These are phyloP conservation scores for Diaporthe citrichinensis DNA, from an alignment of 2,329 filamentous ascomycete species.

Conservation along the genomic window DNA sequence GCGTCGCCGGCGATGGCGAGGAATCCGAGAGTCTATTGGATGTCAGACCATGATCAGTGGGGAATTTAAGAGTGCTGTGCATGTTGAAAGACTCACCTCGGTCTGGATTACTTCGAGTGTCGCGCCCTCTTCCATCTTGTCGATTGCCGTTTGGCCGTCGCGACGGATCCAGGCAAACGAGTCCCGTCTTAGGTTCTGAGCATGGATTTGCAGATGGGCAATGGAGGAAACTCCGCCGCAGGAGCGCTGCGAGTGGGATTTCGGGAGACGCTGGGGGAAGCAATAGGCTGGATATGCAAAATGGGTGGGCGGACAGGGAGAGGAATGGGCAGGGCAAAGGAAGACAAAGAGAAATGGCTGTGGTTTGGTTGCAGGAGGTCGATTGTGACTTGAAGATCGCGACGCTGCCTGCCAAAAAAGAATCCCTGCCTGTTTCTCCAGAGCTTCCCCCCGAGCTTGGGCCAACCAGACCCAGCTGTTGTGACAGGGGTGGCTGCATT, in stretches of 20 bases:
- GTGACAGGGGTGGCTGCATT: slow-evolving; percentile 31
- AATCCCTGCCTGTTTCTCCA: slow-evolving; percentile 42
- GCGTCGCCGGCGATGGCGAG: slow-evolving; percentile 83
- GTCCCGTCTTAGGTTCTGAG: slow-evolving; percentile 32
- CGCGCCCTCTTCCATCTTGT: slow-evolving; percentile 63
- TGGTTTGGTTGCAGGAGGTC: slow-evolving; percentile 10
- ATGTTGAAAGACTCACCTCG: slow-evolving; percentile 70
- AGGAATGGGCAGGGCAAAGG: slow-evolving; percentile 4
- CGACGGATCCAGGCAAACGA: slow-evolving; percentile 38
- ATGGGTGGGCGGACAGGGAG: not conserved
- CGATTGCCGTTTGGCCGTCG: slow-evolving; percentile 44
- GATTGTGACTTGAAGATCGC: slow-evolving; percentile 35
- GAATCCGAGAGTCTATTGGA: slow-evolving; percentile 79
- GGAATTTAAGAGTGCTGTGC: too few species aligned
- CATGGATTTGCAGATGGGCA: slow-evolving; percentile 27
- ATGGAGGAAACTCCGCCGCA: not conserved
- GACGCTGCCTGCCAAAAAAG: slow-evolving; percentile 37
- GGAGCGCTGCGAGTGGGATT: not conserved
- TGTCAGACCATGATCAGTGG: not conserved
- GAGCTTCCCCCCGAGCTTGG: slow-evolving; percentile 36
- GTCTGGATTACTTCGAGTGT: slow-evolving; percentile 85
- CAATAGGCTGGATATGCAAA: slow-evolving; percentile 6
- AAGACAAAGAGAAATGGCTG: slow-evolving; percentile 29
- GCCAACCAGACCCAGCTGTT: slow-evolving; percentile 29
- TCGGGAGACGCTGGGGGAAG: not conserved